Percentiles rank a stretch among this genome's conserved stretches.
Evolutionary conservation across 2,329 filamentous ascomycete genomes (phyloP).

Genomic region (Talaromyces sp.): DNA sequence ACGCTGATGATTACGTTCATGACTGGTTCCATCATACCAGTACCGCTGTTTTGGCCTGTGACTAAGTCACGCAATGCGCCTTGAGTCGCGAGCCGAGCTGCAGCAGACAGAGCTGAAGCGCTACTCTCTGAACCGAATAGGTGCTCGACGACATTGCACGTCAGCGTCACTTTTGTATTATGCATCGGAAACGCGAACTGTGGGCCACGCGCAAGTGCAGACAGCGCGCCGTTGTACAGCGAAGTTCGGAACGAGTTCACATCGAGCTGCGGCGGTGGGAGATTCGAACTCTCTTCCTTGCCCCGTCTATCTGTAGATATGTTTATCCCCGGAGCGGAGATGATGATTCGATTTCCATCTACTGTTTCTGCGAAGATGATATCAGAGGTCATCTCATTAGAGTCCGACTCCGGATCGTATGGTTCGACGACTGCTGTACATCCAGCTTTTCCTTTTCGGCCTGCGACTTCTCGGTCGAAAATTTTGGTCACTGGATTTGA

Average conservation of each 20-base stretch:
- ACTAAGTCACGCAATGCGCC: slow-evolving; percentile 61
- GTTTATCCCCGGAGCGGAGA: slow-evolving; percentile 52
- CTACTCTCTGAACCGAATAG: slow-evolving; percentile 66
- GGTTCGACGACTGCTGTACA: slow-evolving; percentile 69
- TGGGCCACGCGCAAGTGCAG: slow-evolving; percentile 81
- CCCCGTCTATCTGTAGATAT: slow-evolving; percentile 35
- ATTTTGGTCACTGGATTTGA: slow-evolving; percentile 58
- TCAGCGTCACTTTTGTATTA: slow-evolving; percentile 67
- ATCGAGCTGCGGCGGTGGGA: slow-evolving; percentile 56
- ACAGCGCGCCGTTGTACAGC: slow-evolving; percentile 75
- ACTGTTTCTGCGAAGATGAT: slow-evolving; percentile 44
- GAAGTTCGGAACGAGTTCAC: slow-evolving; percentile 49
- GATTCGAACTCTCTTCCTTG: slow-evolving; percentile 46
- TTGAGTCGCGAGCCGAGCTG: slow-evolving; percentile 64
- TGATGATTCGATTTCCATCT: slow-evolving; percentile 69
- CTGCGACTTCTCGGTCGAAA: slow-evolving; percentile 77
- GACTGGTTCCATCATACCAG: slow-evolving; percentile 83
- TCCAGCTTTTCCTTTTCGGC: slow-evolving; percentile 72
- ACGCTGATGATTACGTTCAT: slow-evolving; percentile 87
- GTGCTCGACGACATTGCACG: slow-evolving; percentile 63
- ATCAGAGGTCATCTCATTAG: slow-evolving; percentile 23
- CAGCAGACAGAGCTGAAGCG: slow-evolving; percentile 65
- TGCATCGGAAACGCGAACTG: slow-evolving; percentile 77
- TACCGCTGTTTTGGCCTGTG: slow-evolving; percentile 40
- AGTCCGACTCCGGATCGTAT: slow-evolving; percentile 37